A percentile compares a stretch with the other conserved stretches of the same genome.
Evolutionary conservation across 2,329 filamentous ascomycete genomes (phyloP).

Genomic region (Ophiostoma ips): DNA sequence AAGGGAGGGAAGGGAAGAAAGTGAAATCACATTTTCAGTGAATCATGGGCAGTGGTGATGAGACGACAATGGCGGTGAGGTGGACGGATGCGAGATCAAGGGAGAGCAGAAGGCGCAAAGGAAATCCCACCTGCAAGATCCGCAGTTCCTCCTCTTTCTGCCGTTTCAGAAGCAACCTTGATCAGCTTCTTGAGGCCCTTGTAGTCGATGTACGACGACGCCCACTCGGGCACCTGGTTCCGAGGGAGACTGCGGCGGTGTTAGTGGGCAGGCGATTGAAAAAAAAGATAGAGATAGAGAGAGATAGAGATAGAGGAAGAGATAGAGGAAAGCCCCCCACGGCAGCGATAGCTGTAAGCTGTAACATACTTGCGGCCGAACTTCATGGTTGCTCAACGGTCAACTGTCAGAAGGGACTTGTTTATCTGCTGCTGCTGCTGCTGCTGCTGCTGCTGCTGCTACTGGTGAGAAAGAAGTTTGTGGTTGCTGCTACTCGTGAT

Average conservation of each 20-base stretch:
- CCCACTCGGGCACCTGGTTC: slow-evolving; percentile 81
- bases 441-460: background rate
- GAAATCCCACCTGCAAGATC: slow-evolving; percentile 74
- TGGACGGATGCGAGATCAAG: slow-evolving; percentile 17
- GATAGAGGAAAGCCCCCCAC: too few relatives aligned
- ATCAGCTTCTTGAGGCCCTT: slow-evolving; percentile 91
- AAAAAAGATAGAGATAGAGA: too few relatives aligned
- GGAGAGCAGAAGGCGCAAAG: background rate
- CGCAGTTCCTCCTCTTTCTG: slow-evolving; percentile 55
- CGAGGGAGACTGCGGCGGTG: slow-evolving; percentile 39
- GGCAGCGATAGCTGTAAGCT: too few relatives aligned
- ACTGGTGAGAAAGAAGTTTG: too few relatives aligned
- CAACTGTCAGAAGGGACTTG: too few relatives aligned
- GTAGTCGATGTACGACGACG: slow-evolving; percentile 74
- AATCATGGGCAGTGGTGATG: too few relatives aligned
- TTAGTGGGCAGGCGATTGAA: too few relatives aligned
- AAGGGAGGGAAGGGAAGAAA: too few relatives aligned
- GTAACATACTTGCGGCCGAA: slow-evolving; percentile 23
- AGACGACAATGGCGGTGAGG: background rate
- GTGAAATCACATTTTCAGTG: too few relatives aligned
- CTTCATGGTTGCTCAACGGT: slow-evolving; percentile 19
- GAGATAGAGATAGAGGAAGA: too few relatives aligned
- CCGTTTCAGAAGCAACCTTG: slow-evolving; percentile 57
- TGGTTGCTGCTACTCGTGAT: background rate
- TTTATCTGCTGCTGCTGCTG: background rate